These are phyloP conservation scores for Leptographium lundbergii DNA, from an alignment of 2,329 filamentous ascomycete species.

Conservation along the genomic window DNA sequence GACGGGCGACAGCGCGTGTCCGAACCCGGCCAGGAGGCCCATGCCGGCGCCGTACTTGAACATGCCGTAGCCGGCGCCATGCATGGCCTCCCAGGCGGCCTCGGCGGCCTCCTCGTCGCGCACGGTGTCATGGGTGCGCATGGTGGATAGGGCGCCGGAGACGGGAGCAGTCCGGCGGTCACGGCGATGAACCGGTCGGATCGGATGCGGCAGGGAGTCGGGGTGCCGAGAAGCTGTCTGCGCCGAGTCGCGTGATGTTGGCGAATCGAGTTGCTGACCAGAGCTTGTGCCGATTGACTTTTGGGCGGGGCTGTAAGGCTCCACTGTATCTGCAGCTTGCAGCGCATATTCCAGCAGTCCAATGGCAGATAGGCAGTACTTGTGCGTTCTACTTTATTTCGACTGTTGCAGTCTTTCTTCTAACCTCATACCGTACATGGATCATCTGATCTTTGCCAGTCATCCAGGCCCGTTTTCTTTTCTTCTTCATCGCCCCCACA, in stretches of 20 bases:
- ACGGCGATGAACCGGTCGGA: neutral
- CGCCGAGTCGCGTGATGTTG: neutral
- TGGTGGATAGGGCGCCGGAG: slow-evolving; percentile 10
- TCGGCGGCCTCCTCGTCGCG: slow-evolving; percentile 53
- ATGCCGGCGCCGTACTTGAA: slow-evolving; percentile 60
- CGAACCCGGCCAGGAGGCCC: slow-evolving; percentile 48
- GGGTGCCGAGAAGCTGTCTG: neutral
- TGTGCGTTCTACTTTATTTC: too few relatives aligned
- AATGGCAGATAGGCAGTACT: neutral
- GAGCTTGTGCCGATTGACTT: neutral
- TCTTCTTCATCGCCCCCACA: neutral
- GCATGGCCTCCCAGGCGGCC: slow-evolving; percentile 59
- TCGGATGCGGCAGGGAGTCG: neutral
- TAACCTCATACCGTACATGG: too few relatives aligned
- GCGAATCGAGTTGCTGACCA: neutral
- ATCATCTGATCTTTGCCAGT: too few relatives aligned
- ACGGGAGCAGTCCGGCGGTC: neutral
- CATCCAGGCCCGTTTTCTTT: neutral
- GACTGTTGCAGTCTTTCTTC: too few relatives aligned
- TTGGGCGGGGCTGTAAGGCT: neutral
- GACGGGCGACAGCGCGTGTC: slow-evolving; percentile 53
- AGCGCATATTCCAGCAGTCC: neutral
- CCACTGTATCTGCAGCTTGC: neutral
- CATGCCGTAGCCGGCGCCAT: slow-evolving; percentile 54
- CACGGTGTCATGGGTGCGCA: slow-evolving; percentile 43